A percentile compares a stretch with the other conserved stretches of the same genome.
phyloP scores from a whole-genome alignment of 192 early-diverging fungal genomes.

The Umbelopsis sp. region DNA sequence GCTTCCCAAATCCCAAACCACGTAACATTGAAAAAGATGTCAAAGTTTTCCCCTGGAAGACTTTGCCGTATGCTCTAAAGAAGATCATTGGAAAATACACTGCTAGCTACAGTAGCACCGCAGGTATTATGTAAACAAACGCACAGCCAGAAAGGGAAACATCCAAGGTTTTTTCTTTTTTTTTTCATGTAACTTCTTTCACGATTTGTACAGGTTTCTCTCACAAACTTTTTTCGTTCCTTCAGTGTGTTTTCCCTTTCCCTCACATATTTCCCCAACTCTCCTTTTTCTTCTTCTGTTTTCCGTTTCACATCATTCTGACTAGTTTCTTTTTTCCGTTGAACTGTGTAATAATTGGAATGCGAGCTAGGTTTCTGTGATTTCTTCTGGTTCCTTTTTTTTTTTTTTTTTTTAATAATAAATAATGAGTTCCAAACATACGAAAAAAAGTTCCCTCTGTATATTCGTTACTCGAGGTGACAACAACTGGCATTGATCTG shows the following conservation, averaged over 20 bases:
- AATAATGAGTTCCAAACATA: not conserved
- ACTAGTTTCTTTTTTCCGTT: not conserved
- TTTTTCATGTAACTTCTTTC: constrained; percentile 5
- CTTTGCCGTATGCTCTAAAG: constrained; percentile 65
- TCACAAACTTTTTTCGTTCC: not conserved
- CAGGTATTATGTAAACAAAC: constrained; percentile 20
- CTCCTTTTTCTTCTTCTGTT: not conserved
- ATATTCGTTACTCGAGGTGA: too few species aligned
- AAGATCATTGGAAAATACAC: constrained; percentile 83
- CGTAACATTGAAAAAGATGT: constrained; percentile 89
- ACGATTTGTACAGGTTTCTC: constrained; percentile 7
- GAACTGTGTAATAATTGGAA: constrained; percentile 2
- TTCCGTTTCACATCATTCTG: not conserved
- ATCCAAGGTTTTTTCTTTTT: not conserved
- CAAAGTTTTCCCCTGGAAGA: constrained; percentile 84
- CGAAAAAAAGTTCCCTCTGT: too few species aligned
- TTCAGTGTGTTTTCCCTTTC: not conserved
- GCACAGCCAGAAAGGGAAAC: not conserved
- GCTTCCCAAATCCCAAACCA: constrained; percentile 78
- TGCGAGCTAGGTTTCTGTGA: not conserved
- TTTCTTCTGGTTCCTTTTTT: too few species aligned
- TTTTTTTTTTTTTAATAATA: not conserved
- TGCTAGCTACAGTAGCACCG: constrained; percentile 48
- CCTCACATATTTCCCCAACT: not conserved
- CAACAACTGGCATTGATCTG: too few species aligned